Evolutionary conservation across 176 grass and related monocot species (phyloP), one percentile per base, ranked within the genome.

Genomic region (Poa annua): DNA sequence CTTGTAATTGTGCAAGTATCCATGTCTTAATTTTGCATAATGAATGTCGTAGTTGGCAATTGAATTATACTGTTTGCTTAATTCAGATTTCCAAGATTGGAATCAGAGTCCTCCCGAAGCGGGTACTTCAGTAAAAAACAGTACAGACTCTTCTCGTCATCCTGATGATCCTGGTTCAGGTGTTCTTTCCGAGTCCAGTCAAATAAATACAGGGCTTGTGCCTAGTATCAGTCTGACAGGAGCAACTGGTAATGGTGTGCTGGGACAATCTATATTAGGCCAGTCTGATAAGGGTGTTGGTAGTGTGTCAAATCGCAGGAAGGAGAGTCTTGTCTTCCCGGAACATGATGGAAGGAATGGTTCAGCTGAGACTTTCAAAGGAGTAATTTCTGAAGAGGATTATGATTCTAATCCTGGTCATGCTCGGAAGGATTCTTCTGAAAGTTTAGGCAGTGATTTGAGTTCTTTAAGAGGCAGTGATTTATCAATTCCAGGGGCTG

Each of bases 391-490:
- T 64, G 88, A 88, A 88, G 82, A 86, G 20, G 87, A 88, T 35
- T 66, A 6, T 49, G 82, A 92, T 75, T 88, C 83, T 80, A 66
- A 87, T 52, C 70, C 64, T 33, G 87, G 85, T 20, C 97, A 99
- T 88, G 52, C 78, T 71, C 86, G 97, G 84, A 99, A 87, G 78
- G 78, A 89, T 61, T 99, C 97, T 89, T 66, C 91, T 63, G 97
- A 99, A 90, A 99, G 93, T 77, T 83, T 96, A 78, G 91, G 88
- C 6, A 99, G 97, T 80, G 93, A 99, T 89, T 86, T 88, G 78
- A 99, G 97, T 90, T 97, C 95, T 89, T 90, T 97, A 60, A 91
- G 90, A 84, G 92, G 95, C 16, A 97, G 92, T 59, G 95, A 97
- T 61, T 41, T 92, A 56, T 99, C 97, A 32, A 79, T 80, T 50